phyloP scores from a whole-genome alignment of 768 basidiomycete genomes.

The Pulveroboletus sp. region DNA sequence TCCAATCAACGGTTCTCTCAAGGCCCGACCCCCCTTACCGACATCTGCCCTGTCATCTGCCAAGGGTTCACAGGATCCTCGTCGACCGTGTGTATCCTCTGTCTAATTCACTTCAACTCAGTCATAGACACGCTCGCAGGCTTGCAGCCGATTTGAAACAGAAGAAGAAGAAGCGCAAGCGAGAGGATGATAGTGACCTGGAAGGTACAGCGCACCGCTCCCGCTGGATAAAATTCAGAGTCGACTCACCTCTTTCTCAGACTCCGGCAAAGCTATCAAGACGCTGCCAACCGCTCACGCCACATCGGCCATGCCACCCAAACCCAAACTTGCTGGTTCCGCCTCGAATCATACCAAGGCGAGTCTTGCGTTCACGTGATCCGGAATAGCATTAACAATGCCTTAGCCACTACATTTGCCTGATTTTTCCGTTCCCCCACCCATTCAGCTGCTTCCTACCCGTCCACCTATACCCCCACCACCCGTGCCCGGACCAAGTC shows the following conservation, averaged over 20 bases:
- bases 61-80: constrained; percentile 58
- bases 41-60: constrained; percentile 45
- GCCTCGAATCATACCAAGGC: constrained; percentile 50
- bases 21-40: constrained; percentile 46
- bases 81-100: constrained; percentile 47
- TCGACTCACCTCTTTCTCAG: constrained; percentile 30
- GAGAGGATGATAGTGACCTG: constrained; percentile 69
- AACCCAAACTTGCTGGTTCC: constrained; percentile 52
- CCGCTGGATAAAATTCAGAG: neutral
- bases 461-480: constrained; percentile 61
- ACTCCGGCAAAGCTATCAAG: constrained; percentile 53
- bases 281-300: constrained; percentile 48
- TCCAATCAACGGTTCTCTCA: constrained; percentile 35
- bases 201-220: constrained; percentile 47
- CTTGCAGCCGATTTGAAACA: constrained; percentile 56
- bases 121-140: constrained; percentile 15
- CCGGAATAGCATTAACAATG: constrained; percentile 10
- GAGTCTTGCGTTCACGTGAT: constrained; percentile 10
- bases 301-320: constrained; percentile 41
- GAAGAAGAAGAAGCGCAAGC: constrained; percentile 85
- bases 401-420: constrained; percentile 38
- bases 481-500: constrained; percentile 77
- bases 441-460: constrained; percentile 47
- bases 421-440: constrained; percentile 58
- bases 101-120: constrained; percentile 13